A percentile compares a stretch with the other conserved stretches of the same genome.
Conservation (phyloP, 169 alveolate species). For the Nephromyces sp. region DNA sequence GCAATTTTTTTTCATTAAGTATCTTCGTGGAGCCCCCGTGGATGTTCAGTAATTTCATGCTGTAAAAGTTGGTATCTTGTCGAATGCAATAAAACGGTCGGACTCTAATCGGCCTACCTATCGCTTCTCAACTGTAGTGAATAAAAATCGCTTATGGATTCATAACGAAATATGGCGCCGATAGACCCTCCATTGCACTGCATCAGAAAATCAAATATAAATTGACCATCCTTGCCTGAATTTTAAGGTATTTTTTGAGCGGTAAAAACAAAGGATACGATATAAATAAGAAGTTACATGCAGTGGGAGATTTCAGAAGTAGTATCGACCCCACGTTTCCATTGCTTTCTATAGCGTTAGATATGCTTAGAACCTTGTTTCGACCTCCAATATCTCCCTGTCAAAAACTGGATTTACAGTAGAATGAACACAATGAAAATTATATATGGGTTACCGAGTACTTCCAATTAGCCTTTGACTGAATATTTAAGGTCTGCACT, state of each 20-base stretch:
- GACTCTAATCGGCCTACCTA: background rate
- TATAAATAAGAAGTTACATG: slow-evolving; percentile 8
- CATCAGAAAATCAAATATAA: slow-evolving; percentile 40
- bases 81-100: background rate
- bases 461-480: slow-evolving; percentile 16
- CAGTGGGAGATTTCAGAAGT: slow-evolving; percentile 22
- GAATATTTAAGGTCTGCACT: background rate
- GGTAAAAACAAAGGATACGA: background rate
- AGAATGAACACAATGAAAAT: background rate
- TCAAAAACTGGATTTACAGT: background rate
- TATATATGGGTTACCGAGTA: slow-evolving; percentile 14
- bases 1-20: slow-evolving; percentile 3
- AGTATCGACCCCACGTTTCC: slow-evolving; percentile 11
- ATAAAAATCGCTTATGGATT: slow-evolving; percentile 17
- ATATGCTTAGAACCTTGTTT: background rate
- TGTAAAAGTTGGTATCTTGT: background rate
- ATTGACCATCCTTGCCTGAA: slow-evolving; percentile 39
- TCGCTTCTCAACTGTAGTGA: background rate
- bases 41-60: background rate
- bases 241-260: background rate
- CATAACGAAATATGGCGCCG: slow-evolving; percentile 36
- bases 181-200: slow-evolving; percentile 33
- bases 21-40: background rate
- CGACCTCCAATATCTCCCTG: slow-evolving; percentile 11
- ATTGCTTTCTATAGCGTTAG: slow-evolving; percentile 16